Conservation (phyloP, 805 yeast species). For the Sugiyamaella smithiae region DNA sequence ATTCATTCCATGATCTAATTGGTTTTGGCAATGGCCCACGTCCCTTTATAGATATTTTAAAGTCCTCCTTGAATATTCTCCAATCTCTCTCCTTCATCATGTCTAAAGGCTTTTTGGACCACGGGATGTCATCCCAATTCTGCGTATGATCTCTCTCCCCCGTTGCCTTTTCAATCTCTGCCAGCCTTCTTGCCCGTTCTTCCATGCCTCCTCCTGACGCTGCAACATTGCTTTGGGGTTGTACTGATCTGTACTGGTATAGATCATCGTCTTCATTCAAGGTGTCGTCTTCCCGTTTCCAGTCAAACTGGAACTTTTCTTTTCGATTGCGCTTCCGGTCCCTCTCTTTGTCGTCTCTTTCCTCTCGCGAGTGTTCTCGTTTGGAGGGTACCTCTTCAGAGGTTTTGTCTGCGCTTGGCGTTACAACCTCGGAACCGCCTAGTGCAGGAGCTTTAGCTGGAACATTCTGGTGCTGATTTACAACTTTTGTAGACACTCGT, state of each 20-base stretch:
- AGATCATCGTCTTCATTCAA: conserved; percentile 44
- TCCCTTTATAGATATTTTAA: conserved; percentile 57
- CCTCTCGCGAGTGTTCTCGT: conserved; percentile 8
- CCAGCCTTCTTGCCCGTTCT: conserved; percentile 23
- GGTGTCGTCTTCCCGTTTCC: conserved; percentile 72
- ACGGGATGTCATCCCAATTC: conserved; percentile 41
- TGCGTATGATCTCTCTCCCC: conserved; percentile 16
- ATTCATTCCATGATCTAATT: conserved; percentile 71
- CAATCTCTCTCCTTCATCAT: conserved; percentile 84
- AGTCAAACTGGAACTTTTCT: conserved; percentile 57
- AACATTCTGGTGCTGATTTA: too few relatives aligned
- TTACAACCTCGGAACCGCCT: too few relatives aligned
- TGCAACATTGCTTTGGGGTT: not conserved
- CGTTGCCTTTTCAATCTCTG: conserved; percentile 25
- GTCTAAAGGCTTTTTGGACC: conserved; percentile 64
- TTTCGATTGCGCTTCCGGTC: conserved; percentile 22
- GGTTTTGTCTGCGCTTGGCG: too few relatives aligned
- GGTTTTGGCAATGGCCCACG: conserved; percentile 48
- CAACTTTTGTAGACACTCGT: too few relatives aligned
- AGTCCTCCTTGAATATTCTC: conserved; percentile 82
- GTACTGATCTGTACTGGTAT: conserved; percentile 20
- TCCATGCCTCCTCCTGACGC: conserved; percentile 21
- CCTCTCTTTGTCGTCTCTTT: conserved; percentile 9
- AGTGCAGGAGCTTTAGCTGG: too few relatives aligned
- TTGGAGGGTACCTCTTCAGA: not conserved